Percentiles rank a stretch among this genome's conserved stretches.
These are phyloP conservation scores for Suhomyces wounanorum DNA, from an alignment of 1,139 yeast species.

Conservation along the genomic window DNA sequence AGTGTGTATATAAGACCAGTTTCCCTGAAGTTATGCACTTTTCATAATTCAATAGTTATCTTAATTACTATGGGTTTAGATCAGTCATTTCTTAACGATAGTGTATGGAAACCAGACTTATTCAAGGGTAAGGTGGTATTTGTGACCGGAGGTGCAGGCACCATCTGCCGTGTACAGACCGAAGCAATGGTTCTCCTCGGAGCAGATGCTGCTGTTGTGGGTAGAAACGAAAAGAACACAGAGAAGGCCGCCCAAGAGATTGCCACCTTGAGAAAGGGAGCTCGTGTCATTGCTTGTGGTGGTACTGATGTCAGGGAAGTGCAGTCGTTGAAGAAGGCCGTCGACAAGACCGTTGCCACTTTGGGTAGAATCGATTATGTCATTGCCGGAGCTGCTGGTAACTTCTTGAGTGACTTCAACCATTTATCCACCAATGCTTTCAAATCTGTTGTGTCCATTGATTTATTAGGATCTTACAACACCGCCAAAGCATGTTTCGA, in stretches of 20 bases:
- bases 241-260: constrained; percentile 66
- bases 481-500: constrained; percentile 58
- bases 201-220: constrained; percentile 31
- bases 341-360: constrained; percentile 23
- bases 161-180: constrained; percentile 30
- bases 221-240: constrained; percentile 27
- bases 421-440: constrained; percentile 30
- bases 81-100: constrained; percentile 27
- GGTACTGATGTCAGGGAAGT: constrained; percentile 27
- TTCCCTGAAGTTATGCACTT: neutral
- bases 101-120: constrained; percentile 56
- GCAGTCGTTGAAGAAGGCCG: constrained; percentile 23
- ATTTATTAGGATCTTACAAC: constrained; percentile 81
- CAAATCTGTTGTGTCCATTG: constrained; percentile 45
- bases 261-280: constrained; percentile 23
- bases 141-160: constrained; percentile 33
- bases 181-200: constrained; percentile 31
- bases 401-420: constrained; percentile 29
- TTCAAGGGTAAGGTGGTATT: constrained; percentile 71
- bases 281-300: constrained; percentile 24
- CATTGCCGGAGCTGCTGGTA: constrained; percentile 34
- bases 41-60: neutral
- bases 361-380: constrained; percentile 31
- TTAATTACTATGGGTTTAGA: constrained; percentile 16
- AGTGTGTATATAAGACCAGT: neutral